phyloP scores from a whole-genome alignment of 2,329 filamentous ascomycete genomes.

The Monilinia fructicola region DNA sequence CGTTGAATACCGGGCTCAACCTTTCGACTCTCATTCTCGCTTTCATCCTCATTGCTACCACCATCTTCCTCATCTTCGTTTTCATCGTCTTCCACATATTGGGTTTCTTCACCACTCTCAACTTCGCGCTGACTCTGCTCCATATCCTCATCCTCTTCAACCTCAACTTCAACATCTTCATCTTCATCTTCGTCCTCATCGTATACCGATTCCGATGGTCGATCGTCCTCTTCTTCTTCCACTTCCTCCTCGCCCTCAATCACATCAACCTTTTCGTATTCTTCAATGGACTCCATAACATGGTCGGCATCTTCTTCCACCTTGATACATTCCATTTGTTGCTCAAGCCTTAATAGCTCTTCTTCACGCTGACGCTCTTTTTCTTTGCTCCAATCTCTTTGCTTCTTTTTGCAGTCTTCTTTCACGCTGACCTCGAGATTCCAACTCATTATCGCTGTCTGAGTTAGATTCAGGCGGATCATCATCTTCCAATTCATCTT shows the following conservation, averaged over 20 bases:
- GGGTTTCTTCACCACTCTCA: not conserved
- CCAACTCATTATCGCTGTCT: slow-evolving; percentile 27
- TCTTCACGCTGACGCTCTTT: slow-evolving; percentile 13
- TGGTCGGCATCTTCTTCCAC: slow-evolving; percentile 12
- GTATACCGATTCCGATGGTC: slow-evolving; percentile 6
- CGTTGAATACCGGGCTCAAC: not conserved
- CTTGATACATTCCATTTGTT: slow-evolving; percentile 8
- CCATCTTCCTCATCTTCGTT: slow-evolving; percentile 6
- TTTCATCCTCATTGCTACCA: not conserved
- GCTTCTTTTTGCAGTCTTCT: slow-evolving; percentile 11
- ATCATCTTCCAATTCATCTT: slow-evolving; percentile 36
- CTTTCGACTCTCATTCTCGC: not conserved
- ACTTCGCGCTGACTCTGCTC: not conserved
- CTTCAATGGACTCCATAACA: slow-evolving; percentile 18
- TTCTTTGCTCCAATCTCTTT: slow-evolving; percentile 10
- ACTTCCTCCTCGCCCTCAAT: slow-evolving; percentile 13
- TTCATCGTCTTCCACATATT: slow-evolving; percentile 10
- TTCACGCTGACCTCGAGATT: slow-evolving; percentile 5
- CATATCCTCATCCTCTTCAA: not conserved
- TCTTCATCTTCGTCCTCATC: slow-evolving; percentile 17
- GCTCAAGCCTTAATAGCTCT: slow-evolving; percentile 8
- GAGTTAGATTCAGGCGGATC: slow-evolving; percentile 30
- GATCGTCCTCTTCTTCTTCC: slow-evolving; percentile 18
- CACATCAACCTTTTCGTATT: slow-evolving; percentile 8
- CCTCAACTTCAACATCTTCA: slow-evolving; percentile 5